A percentile compares a stretch with the other conserved stretches of the same genome.
Evolutionary conservation across 176 grass and related monocot species (phyloP).

Genomic region (Musa beccarii): DNA sequence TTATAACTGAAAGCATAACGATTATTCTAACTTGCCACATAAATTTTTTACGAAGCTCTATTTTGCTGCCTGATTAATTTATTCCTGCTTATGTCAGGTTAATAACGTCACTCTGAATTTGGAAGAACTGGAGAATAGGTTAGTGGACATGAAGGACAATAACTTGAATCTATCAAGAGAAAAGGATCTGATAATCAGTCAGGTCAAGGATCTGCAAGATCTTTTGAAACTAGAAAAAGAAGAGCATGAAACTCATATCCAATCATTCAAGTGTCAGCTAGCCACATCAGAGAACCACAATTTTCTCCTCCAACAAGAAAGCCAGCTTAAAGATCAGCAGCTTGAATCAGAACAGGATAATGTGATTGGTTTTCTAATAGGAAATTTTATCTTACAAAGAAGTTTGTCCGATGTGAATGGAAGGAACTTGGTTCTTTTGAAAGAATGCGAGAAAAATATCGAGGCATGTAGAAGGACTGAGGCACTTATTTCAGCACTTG

Average conservation of each 20-base stretch:
- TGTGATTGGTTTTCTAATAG: conserved; percentile 34
- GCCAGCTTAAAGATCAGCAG: conserved; percentile 47
- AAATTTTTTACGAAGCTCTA: no score
- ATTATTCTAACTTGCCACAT: no score
- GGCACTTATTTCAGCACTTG: conserved; percentile 49
- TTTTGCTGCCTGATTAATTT: neutral
- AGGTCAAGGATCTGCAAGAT: conserved; percentile 49
- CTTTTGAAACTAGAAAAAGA: conserved; percentile 42
- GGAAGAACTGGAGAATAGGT: conserved; percentile 51
- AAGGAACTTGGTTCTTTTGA: conserved; percentile 35
- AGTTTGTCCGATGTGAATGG: conserved; percentile 57
- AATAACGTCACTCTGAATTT: conserved; percentile 27
- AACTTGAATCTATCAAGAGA: conserved; percentile 44
- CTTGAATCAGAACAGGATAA: conserved; percentile 17
- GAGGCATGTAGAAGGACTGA: conserved; percentile 33
- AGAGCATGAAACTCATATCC: conserved; percentile 35
- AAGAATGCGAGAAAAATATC: conserved; percentile 35
- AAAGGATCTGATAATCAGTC: conserved; percentile 53
- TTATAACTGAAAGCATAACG: conserved; percentile 44
- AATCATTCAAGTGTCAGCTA: conserved; percentile 38
- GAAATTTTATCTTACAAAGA: conserved; percentile 50
- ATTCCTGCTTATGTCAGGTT: conserved; percentile 28
- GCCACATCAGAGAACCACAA: conserved; percentile 21
- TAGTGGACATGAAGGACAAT: conserved; percentile 38
- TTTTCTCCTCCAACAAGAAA: conserved; percentile 44